Evolutionary conservation across 139 green algal species (phyloP).

Genomic region (Zygnema circumcarinatum): DNA sequence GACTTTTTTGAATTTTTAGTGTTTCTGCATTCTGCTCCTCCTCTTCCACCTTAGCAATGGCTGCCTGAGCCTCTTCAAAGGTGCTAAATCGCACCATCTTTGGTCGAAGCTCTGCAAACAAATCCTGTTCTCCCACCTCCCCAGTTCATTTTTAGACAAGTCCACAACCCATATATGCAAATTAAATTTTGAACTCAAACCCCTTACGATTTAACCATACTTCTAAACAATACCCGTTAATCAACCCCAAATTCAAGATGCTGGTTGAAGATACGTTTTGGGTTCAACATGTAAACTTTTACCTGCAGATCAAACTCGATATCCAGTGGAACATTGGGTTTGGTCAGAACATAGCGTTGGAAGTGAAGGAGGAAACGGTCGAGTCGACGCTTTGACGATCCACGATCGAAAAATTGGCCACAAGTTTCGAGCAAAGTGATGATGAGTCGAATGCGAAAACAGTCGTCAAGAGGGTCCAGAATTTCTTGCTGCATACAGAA

Average conservation of each 20-base stretch:
- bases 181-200: too few species aligned
- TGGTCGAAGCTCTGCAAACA: slow-evolving; percentile 79
- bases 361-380: slow-evolving; percentile 93
- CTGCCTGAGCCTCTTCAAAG: slow-evolving; percentile 73
- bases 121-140: slow-evolving; percentile 68
- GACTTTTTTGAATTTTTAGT: too few species aligned
- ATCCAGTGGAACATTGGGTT: slow-evolving; percentile 84
- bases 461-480: slow-evolving; percentile 71
- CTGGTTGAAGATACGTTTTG: too few species aligned
- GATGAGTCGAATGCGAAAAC: slow-evolving; percentile 77
- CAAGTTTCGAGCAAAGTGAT: slow-evolving; percentile 83
- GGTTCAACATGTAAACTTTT: too few species aligned
- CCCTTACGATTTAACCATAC: too few species aligned
- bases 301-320: slow-evolving; percentile 91
- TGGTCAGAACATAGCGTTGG: slow-evolving; percentile 87
- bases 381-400: slow-evolving; percentile 70
- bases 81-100: slow-evolving; percentile 65
- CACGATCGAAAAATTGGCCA: slow-evolving; percentile 84
- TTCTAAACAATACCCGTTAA: too few species aligned
- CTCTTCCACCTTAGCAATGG: slow-evolving; percentile 71
- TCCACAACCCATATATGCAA: too few species aligned
- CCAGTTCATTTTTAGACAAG: slow-evolving; percentile 20
- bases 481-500: slow-evolving; percentile 36
- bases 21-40: slow-evolving; percentile 11
- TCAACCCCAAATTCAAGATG: too few species aligned